Percentiles rank a stretch among this genome's conserved stretches.
phyloP scores from a whole-genome alignment of 176 grass and related monocot species.

The Oryza officinalis region DNA sequence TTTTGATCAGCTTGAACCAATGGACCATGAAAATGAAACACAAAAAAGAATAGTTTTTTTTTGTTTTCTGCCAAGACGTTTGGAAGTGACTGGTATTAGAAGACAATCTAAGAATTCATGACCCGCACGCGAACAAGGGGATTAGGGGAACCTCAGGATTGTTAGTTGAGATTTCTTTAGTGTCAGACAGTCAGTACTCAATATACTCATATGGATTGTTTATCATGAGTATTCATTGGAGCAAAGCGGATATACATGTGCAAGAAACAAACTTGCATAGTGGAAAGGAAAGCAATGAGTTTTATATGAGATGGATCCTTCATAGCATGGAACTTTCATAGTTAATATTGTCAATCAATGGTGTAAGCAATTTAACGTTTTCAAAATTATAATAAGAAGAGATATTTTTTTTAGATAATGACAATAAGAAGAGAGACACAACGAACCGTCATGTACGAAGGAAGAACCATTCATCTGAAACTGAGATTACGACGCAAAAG shows the following conservation, averaged over 20 bases:
- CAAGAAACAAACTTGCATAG: background rate
- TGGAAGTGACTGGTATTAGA: background rate
- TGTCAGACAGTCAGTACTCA: background rate
- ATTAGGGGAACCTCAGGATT: background rate
- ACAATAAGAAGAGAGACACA: background rate
- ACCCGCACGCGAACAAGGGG: background rate
- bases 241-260: conserved; percentile 4
- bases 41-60: conserved; percentile 1
- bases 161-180: conserved; percentile 10
- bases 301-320: conserved; percentile 21
- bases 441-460: background rate
- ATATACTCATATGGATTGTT: conserved; percentile 21
- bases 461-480: background rate
- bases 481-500: background rate
- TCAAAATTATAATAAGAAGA: background rate
- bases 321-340: background rate
- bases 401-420: background rate
- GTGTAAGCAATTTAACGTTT: background rate
- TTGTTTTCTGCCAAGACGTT: background rate
- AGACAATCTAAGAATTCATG: conserved; percentile 5
- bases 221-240: conserved; percentile 1
- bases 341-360: background rate
- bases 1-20: background rate
- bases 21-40: background rate
- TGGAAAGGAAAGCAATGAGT: conserved; percentile 16